Conservation (phyloP, 2,329 filamentous ascomycete species). For the Zymoseptoria tritici region DNA sequence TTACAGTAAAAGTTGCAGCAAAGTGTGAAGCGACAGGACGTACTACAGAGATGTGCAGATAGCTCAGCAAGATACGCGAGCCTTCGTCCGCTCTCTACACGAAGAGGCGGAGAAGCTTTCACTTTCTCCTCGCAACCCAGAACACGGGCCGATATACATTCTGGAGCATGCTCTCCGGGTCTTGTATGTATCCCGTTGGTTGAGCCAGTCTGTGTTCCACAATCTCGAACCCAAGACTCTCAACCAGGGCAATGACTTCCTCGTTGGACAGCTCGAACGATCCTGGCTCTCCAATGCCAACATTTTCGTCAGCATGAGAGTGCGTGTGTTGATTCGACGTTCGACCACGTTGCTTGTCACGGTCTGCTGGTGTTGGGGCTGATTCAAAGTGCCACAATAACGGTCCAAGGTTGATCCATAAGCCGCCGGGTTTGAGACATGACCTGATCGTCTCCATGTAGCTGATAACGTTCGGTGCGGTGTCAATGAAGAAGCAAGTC, state of each 20-base stretch:
- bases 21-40: too few relatives aligned
- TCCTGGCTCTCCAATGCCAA: slow-evolving; percentile 70
- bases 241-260: slow-evolving; percentile 71
- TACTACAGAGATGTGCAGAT: too few relatives aligned
- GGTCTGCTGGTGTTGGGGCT: slow-evolving; percentile 46
- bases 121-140: slow-evolving; percentile 76
- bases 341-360: slow-evolving; percentile 33
- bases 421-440: slow-evolving; percentile 68
- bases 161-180: slow-evolving; percentile 75
- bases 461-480: slow-evolving; percentile 82
- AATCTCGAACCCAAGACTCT: slow-evolving; percentile 68
- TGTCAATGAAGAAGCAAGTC: slow-evolving; percentile 94
- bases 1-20: too few relatives aligned
- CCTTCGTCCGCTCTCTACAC: too few relatives aligned
- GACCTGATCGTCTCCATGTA: slow-evolving; percentile 79
- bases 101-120: not conserved
- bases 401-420: slow-evolving; percentile 86
- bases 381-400: slow-evolving; percentile 94
- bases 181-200: slow-evolving; percentile 80
- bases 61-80: too few relatives aligned
- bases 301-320: slow-evolving; percentile 6
- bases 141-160: slow-evolving; percentile 72
- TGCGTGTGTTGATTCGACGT: slow-evolving; percentile 23
- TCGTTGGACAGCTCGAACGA: slow-evolving; percentile 85
- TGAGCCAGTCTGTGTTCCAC: slow-evolving; percentile 43